Conservation (phyloP, 352 stramenopile genomes). For the Ochromonadaceae sp. region DNA sequence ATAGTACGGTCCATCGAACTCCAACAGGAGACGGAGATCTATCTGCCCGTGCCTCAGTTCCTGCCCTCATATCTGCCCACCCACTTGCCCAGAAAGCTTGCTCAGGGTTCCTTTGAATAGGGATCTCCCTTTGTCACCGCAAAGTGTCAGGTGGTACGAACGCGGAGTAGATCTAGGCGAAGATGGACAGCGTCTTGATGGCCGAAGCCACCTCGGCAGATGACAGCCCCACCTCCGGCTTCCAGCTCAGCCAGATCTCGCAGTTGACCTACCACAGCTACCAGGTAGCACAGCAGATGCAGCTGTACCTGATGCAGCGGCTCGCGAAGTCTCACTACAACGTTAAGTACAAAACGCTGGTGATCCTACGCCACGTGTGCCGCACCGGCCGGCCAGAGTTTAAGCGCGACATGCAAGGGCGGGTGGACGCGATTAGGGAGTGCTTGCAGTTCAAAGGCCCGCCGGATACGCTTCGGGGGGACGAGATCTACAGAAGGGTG, state of each 20-base stretch:
- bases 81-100: no score
- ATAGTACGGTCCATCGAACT: no score
- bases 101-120: no score
- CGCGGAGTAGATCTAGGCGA: no score
- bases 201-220: conserved; percentile 65
- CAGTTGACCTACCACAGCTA: conserved; percentile 57
- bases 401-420: conserved; percentile 65
- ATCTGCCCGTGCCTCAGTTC: no score
- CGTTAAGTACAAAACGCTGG: conserved; percentile 57
- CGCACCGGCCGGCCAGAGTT: conserved; percentile 66
- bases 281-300: conserved; percentile 65
- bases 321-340: conserved; percentile 79
- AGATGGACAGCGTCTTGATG: conserved; percentile 72
- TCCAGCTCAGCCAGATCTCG: conserved; percentile 73
- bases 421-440: conserved; percentile 69
- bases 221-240: conserved; percentile 65
- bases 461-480: conserved; percentile 65
- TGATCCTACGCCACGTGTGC: conserved; percentile 45
- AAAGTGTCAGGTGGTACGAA: no score
- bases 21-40: no score
- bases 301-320: conserved; percentile 56
- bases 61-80: no score
- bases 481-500: conserved; percentile 70
- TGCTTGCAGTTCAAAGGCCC: conserved; percentile 63
- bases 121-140: no score